Percentiles rank a stretch among this genome's conserved stretches.
Conservation (phyloP, 2,329 filamentous ascomycete species). For the Apiospora hydei region DNA sequence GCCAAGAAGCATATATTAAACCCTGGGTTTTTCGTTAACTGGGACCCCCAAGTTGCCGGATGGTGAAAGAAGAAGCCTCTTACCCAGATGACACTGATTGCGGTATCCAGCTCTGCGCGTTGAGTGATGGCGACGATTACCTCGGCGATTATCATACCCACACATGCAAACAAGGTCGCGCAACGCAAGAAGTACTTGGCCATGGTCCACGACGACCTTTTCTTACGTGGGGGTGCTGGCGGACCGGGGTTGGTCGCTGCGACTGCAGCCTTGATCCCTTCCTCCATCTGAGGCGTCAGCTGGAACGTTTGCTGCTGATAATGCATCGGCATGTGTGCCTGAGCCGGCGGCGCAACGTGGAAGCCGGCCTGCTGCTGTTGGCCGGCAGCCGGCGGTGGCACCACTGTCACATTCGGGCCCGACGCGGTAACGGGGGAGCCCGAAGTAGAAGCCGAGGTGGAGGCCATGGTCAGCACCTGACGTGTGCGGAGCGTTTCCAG, state of each 20-base stretch:
- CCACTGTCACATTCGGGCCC: not conserved
- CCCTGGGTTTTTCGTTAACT: not conserved
- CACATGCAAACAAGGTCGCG: not conserved
- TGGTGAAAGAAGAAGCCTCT: not conserved
- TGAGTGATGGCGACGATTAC: constrained; percentile 6
- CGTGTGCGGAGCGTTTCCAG: not conserved
- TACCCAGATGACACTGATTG: constrained; percentile 17
- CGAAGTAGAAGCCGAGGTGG: not conserved
- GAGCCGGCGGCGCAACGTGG: not conserved
- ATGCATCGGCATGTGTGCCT: not conserved
- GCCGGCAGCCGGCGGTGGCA: not conserved
- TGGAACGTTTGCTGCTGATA: not conserved
- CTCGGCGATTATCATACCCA: constrained; percentile 14
- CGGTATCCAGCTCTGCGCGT: not conserved
- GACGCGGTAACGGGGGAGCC: not conserved
- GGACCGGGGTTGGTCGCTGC: not conserved
- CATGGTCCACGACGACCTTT: not conserved
- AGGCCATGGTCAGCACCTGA: not conserved
- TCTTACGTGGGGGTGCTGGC: not conserved
- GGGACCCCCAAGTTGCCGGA: not conserved
- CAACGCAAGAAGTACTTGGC: constrained; percentile 22
- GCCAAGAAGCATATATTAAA: constrained; percentile 10
- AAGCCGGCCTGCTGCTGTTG: not conserved
- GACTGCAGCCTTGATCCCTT: constrained; percentile 22
- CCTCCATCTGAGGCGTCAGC: constrained; percentile 21